phyloP scores from a whole-genome alignment of 495 filamentous ascomycete genomes.

The Daldinia grandis region DNA sequence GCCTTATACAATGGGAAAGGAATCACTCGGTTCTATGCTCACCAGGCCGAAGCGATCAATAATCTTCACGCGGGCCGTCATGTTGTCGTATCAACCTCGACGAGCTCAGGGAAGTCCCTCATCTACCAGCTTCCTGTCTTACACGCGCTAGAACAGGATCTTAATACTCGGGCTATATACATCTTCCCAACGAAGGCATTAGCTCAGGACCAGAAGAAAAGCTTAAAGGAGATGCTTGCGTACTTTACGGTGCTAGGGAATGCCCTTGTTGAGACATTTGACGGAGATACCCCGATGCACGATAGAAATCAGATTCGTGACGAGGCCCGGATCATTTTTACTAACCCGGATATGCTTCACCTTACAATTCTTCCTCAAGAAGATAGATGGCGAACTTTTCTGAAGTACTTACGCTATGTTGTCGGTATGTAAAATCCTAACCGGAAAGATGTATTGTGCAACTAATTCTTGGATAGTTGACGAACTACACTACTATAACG shows the following conservation, averaged over 20 bases:
- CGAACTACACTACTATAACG: conserved; percentile 96
- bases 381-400: conserved; percentile 84
- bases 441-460: neutral
- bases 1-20: conserved; percentile 88
- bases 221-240: conserved; percentile 81
- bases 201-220: conserved; percentile 92
- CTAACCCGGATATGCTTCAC: conserved; percentile 98
- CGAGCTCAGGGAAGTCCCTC: conserved; percentile 93
- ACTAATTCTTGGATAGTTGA: conserved; percentile 57
- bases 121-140: conserved; percentile 97
- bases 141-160: conserved; percentile 82
- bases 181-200: conserved; percentile 98
- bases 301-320: conserved; percentile 83
- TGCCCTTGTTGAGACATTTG: conserved; percentile 88
- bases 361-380: conserved; percentile 94
- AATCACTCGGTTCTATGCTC: conserved; percentile 88
- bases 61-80: conserved; percentile 81
- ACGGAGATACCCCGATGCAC: conserved; percentile 89
- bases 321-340: conserved; percentile 93
- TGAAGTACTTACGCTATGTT: conserved; percentile 89
- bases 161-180: conserved; percentile 86
- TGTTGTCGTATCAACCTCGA: conserved; percentile 94
- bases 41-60: conserved; percentile 96
- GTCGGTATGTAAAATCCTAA: conserved; percentile 63
- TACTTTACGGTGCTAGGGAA: conserved; percentile 82